These are phyloP conservation scores for Ogataea henricii DNA, from an alignment of 805 yeast species.

Conservation along the genomic window DNA sequence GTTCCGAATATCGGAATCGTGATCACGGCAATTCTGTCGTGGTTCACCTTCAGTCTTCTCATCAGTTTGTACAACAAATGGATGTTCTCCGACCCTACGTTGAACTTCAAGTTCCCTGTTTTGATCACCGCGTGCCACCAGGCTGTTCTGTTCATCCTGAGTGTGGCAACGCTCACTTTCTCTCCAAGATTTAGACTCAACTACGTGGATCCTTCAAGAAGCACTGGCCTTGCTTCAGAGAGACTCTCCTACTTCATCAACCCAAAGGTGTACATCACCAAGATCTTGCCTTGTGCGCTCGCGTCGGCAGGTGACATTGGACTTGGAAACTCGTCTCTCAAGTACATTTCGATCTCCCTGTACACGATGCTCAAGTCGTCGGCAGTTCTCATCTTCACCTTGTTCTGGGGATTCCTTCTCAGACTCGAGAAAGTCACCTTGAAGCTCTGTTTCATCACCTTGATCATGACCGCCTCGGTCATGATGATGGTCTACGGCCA, in stretches of 20 bases:
- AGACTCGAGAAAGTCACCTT: slow-evolving; percentile 69
- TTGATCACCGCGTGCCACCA: slow-evolving; percentile 83
- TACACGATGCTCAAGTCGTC: slow-evolving; percentile 91
- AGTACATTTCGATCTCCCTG: slow-evolving; percentile 71
- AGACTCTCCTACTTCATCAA: slow-evolving; percentile 25
- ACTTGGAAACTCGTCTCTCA: slow-evolving; percentile 76
- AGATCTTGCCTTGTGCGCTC: slow-evolving; percentile 76
- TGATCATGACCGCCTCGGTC: slow-evolving; percentile 79
- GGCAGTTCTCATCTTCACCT: slow-evolving; percentile 73
- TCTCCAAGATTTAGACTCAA: slow-evolving; percentile 49
- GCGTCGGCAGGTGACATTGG: slow-evolving; percentile 92
- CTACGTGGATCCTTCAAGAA: slow-evolving; percentile 21
- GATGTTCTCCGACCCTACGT: slow-evolving; percentile 79
- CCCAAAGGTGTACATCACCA: slow-evolving; percentile 45
- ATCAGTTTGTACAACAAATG: slow-evolving; percentile 84
- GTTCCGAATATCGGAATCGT: slow-evolving; percentile 29
- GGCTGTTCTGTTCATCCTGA: slow-evolving; percentile 55
- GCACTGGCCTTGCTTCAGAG: slow-evolving; percentile 8
- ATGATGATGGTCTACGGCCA: slow-evolving; percentile 72
- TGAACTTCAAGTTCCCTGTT: slow-evolving; percentile 78
- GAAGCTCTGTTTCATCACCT: slow-evolving; percentile 65
- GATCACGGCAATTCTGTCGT: slow-evolving; percentile 32
- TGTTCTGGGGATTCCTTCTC: slow-evolving; percentile 78
- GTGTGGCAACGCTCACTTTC: slow-evolving; percentile 45
- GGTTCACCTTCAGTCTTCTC: slow-evolving; percentile 69